Percentiles rank a stretch among this genome's conserved stretches.
These are phyloP conservation scores for Chimonanthus salicifolius DNA, from an alignment of 164 flowering plant species.

Conservation along the genomic window DNA sequence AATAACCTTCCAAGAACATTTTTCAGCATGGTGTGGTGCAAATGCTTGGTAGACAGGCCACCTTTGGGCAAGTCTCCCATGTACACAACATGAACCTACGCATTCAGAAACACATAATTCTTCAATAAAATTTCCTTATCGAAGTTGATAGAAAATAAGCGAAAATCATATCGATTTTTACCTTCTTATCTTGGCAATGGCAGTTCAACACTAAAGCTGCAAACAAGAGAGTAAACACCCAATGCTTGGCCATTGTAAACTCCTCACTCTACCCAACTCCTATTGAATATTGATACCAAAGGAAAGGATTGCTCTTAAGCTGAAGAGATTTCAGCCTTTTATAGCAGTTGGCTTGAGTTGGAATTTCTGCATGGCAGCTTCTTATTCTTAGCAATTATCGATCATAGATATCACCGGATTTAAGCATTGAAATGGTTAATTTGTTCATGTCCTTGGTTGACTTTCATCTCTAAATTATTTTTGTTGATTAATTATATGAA, in stretches of 20 bases:
- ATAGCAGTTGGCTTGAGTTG: too few species aligned
- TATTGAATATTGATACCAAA: too few species aligned
- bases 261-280: neutral
- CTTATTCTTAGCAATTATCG: too few species aligned
- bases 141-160: too few species aligned
- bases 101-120: neutral
- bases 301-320: neutral
- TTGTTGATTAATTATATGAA: too few species aligned
- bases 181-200: conserved; percentile 5
- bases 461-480: too few species aligned
- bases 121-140: neutral
- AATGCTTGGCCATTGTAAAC: neutral
- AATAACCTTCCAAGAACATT: neutral
- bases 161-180: neutral
- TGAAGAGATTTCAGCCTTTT: neutral
- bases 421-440: too few species aligned
- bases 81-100: neutral
- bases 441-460: too few species aligned
- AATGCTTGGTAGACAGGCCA: neutral
- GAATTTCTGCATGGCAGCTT: too few species aligned
- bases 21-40: neutral
- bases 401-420: too few species aligned
- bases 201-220: neutral
- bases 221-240: neutral
- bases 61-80: neutral